Evolutionary conservation across 139 green algal species (phyloP).

Genomic region (Asterochloris sp.): DNA sequence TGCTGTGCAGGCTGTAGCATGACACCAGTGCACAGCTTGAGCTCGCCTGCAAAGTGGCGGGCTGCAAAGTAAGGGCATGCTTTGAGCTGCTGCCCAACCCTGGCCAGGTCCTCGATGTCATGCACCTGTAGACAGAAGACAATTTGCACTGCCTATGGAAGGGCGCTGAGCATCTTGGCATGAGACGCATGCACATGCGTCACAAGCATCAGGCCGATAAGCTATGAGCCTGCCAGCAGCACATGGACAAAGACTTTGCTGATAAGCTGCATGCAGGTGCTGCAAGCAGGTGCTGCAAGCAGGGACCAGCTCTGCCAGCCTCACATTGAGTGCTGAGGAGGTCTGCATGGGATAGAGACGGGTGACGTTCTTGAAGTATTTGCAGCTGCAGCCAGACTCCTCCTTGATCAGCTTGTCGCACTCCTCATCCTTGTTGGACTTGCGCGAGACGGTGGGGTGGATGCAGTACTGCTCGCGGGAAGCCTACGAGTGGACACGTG

Average conservation of each 20-base stretch:
- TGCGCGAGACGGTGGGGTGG: slow-evolving; percentile 58
- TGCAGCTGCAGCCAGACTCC: slow-evolving; percentile 35
- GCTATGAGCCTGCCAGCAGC: neutral
- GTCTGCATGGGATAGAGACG: slow-evolving; percentile 23
- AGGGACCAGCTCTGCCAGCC: neutral
- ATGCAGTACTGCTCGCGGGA: slow-evolving; percentile 86
- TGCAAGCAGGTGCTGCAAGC: neutral
- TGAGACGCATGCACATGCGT: neutral
- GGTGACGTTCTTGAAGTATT: slow-evolving; percentile 40
- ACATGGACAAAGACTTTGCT: neutral
- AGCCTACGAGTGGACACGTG: slow-evolving; percentile 36
- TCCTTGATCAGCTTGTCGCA: slow-evolving; percentile 73
- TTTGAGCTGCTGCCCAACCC: slow-evolving; percentile 37
- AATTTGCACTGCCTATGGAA: neutral
- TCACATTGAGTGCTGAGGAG: no score
- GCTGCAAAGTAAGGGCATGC: slow-evolving; percentile 89
- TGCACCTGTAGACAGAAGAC: slow-evolving; percentile 47
- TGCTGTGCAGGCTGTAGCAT: neutral
- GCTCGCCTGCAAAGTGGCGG: slow-evolving; percentile 45
- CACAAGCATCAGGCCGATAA: neutral
- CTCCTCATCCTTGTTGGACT: slow-evolving; percentile 60
- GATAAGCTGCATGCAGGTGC: neutral
- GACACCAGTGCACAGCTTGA: neutral
- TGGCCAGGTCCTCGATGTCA: slow-evolving; percentile 92
- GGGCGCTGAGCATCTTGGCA: neutral